These are phyloP conservation scores for Thielaviopsis populi DNA, from an alignment of 2,329 filamentous ascomycete species.

Conservation along the genomic window DNA sequence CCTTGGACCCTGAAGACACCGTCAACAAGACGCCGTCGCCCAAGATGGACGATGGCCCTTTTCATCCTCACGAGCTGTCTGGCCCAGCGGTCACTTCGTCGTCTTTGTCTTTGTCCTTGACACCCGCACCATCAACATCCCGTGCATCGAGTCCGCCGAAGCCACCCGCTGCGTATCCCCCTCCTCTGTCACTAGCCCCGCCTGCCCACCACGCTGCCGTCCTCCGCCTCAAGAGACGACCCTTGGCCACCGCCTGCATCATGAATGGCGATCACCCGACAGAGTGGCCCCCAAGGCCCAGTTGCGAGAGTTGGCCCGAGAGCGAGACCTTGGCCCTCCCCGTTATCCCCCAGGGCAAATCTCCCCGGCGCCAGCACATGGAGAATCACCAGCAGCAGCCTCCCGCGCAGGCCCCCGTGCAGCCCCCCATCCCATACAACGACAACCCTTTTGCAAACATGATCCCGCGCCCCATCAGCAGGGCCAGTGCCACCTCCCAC, in stretches of 20 bases:
- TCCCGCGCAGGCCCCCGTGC: conserved; percentile 13
- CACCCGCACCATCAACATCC: neutral
- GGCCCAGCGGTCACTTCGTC: neutral
- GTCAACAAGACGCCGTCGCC: conserved; percentile 14
- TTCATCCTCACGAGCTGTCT: neutral
- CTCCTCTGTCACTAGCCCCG: neutral
- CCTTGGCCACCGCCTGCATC: neutral
- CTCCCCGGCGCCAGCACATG: conserved; percentile 19
- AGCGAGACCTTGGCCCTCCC: conserved; percentile 27
- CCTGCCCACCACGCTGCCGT: neutral
- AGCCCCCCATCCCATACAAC: neutral
- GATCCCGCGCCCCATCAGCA: conserved; percentile 7
- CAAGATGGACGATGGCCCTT: neutral
- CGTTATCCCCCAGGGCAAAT: conserved; percentile 36
- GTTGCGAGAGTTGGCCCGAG: conserved; percentile 10
- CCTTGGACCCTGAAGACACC: neutral
- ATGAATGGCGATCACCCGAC: conserved; percentile 5
- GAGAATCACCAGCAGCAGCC: neutral
- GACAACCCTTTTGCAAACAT: neutral
- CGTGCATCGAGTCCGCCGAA: neutral
- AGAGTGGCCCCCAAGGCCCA: conserved; percentile 12
- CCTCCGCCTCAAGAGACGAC: neutral
- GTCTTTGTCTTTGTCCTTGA: neutral
- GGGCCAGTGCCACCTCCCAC: conserved; percentile 1
- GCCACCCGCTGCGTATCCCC: neutral